phyloP scores from a whole-genome alignment of 1,284 basidiomycete species.

The Cutaneotrichosporon sp. region DNA sequence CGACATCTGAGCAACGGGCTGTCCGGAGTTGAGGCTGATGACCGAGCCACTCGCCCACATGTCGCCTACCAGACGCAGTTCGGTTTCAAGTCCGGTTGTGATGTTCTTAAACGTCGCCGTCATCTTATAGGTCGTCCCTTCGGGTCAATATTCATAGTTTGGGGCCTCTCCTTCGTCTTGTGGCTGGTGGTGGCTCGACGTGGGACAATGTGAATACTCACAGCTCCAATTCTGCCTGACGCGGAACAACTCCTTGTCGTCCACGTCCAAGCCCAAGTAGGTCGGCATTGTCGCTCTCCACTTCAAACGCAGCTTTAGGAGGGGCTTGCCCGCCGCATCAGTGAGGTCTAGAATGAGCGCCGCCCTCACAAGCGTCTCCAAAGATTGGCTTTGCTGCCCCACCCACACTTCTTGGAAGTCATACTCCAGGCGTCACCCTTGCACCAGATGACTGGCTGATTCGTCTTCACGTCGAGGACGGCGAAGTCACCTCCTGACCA shows the following conservation, averaged over 20 bases:
- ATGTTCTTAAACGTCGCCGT: conserved; percentile 36
- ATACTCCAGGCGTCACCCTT: conserved; percentile 34
- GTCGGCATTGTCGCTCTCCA: conserved; percentile 32
- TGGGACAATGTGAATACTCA: conserved; percentile 28
- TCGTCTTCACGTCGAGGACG: conserved; percentile 41
- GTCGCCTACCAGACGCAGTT: conserved; percentile 37
- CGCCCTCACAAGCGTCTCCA: no score
- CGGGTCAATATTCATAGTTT: not conserved
- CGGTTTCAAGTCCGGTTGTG: conserved; percentile 21
- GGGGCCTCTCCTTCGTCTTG: no score
- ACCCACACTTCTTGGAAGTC: conserved; percentile 26
- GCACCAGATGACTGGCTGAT: conserved; percentile 31
- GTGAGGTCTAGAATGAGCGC: conserved; percentile 33
- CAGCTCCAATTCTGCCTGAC: conserved; percentile 33
- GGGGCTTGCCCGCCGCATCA: conserved; percentile 30
- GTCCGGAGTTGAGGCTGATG: conserved; percentile 29
- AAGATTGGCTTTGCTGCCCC: no score
- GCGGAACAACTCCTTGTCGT: conserved; percentile 34
- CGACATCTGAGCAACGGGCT: conserved; percentile 39
- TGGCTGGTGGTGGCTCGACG: no score
- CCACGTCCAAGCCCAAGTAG: conserved; percentile 28
- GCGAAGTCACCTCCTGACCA: conserved; percentile 42
- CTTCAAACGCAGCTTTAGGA: conserved; percentile 39
- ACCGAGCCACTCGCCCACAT: conserved; percentile 40
- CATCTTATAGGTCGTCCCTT: conserved; percentile 39